Evolutionary conservation across 805 yeast species (phyloP), one percentile per base, ranked within the genome.

Genomic region (Limtongia smithiae): DNA sequence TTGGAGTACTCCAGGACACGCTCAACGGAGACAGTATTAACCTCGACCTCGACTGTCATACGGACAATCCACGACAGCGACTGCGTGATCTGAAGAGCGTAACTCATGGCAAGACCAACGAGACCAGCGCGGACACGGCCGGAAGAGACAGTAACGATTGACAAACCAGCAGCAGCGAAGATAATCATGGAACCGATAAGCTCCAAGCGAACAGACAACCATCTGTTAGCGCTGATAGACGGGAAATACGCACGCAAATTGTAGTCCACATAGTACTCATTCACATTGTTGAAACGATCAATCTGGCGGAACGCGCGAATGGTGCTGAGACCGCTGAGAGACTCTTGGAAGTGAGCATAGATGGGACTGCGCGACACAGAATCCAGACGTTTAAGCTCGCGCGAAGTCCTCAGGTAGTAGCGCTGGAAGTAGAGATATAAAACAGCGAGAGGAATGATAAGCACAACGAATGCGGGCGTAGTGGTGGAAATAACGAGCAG

Each of bases 41-140:
- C 89, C 68, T 93, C 98, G 39, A 93, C 96, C 61, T 93, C 98
- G 37, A 93, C 98, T 0, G 97, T 87, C 97, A 90, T 91, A 71
- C 99, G 79, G 27, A 93, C 97, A 68, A 93, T 88, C 97, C 97
- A 91, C 68, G 89, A 91, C 68, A 93, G 77, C 0, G 96, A 78
- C 68, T 89, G 96, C 0, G 99, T 93, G 53, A 90, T 78, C 67
- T 88, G 95, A 55, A 93, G 74, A 2, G 98, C 91, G 68, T 93
- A 94, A 40, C 95, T 84, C 60, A 93, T 85, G 20, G 96, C 83
- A 61, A 93, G 75, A 74, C 99, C 99, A 62, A 90, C 90, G 64
- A 86, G 71, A 69, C 98, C 98, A 15, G 96, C 89, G 18, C 89
- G 78, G 25, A 91, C 75, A 17, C 71, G 66, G 12, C 96, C 95